Base-by-base conservation (phyloP, 2,329 filamentous ascomycete genomes). In the Epicoccum nigrum region DNA sequence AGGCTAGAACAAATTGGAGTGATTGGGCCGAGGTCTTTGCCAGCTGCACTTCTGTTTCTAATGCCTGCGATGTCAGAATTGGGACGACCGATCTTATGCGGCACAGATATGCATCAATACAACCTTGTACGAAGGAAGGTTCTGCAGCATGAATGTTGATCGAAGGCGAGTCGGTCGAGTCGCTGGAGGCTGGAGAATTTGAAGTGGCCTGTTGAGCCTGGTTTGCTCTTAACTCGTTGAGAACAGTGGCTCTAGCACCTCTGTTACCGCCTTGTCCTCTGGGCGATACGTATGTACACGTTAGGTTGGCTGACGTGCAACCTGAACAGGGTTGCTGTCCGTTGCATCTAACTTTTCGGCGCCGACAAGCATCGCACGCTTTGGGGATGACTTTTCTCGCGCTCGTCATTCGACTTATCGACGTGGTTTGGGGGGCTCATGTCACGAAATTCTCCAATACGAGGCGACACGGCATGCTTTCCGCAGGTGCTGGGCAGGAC, bases 181-280 rank as follows among this genome's bases (percentile, higher is more conserved):
- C 43, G 27, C 19, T 37, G 2, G 23, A 38, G 5, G 23, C 30
- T 27, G 38, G 35, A n/a, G 46, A 48, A 12, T 13, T 8, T 23
- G 35, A 17, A 11, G 19, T 20, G 15, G 38, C 19, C 5, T n/a
- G 16, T 13, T 52, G 55, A 64, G 4, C 12, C 13, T 90, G 86
- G 0, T 79, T 87, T 65, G 87, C 85, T 59, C 87, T 82, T 54
- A 90, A 71, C 66, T 90, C 86, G 65, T 86, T 89, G 71, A 90
- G 88, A 51, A 90, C 86, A 72, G 89, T 90, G 42, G 88, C 88
- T 54, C 86, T 79, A 25, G 85, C 88, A 58, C 87, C 87, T 73
- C 89, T 89, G 34, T 87, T 87, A 1, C 87, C 87, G 71, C 90
- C 90, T 76, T 89, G 90, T 74, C 88, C 87, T 1, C 86, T 86